Base-by-base conservation (phyloP, 257 asterid genomes). In the Solanum infundibuliforme region DNA sequence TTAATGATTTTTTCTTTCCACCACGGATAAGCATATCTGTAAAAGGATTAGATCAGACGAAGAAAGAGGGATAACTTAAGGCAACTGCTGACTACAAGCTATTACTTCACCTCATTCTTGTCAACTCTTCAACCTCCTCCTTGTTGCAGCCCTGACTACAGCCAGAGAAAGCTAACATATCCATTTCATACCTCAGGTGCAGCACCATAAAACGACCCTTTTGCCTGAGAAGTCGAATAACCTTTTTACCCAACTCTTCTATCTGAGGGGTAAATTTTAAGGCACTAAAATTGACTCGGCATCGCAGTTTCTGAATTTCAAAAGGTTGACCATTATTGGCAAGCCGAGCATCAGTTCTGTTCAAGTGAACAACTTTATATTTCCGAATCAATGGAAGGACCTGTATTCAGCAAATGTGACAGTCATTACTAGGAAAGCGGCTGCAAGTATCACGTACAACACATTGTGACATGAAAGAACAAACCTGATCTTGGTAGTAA, bases 111-210 rank as follows among this genome's bases (percentile, higher is more conserved):
- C 99, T 96, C 99, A 97, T 96, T 91, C 94, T 92, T 87, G 98
- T 95, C 89, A 97, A 88, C 91, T 97, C 99, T 32, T 95, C 97
- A 41, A 94, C 96, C 92, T 97, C 99, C n/a, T 93, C 97, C 18
- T 69, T 85, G 88, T 93, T 94, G 92, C 98, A 97, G 43, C 99
- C 99, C 89, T 95, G 98, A 38, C 95, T 93, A 86, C 99, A 97
- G 68, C 99, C 99, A 84, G 99, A 96, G 88, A 97, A 97, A 4
- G 99, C 99, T 87, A 97, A 88, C 99, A 97, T 97, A 92, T 97
- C 99, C 99, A 96, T 97, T 92, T 96, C 99, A 29, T 94, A 97
- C 90, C 99, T 94, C 85, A 96, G 98, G 89, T 97, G 99, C 87
- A 97, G 98, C 46, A 97, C 99, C 25, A 97, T 86, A 91, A 97